These are phyloP conservation scores for Furcasterigmium sp. DNA, from an alignment of 2,329 filamentous ascomycete genomes.

Conservation along the genomic window DNA sequence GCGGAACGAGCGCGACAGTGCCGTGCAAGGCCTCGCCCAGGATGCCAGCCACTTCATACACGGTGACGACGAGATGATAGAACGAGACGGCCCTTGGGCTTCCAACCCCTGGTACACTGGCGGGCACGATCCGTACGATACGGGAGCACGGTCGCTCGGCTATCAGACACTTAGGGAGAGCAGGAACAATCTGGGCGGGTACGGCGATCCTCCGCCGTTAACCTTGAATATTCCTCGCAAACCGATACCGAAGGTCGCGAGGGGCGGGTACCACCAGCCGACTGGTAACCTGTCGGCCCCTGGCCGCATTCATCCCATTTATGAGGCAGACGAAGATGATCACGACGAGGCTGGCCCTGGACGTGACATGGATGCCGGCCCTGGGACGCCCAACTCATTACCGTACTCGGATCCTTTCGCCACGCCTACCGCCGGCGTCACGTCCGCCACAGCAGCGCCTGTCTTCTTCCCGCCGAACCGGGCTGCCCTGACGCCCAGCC, in stretches of 20 bases:
- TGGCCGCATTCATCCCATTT: conserved; percentile 51
- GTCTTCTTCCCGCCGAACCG: conserved; percentile 25
- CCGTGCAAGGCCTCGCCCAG: conserved; percentile 43
- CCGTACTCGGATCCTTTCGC: conserved; percentile 43
- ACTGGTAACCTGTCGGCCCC: conserved; percentile 13
- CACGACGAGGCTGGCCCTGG: conserved; percentile 16
- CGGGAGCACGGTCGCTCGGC: conserved; percentile 35
- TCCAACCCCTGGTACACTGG: conserved; percentile 38
- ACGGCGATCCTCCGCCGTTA: conserved; percentile 10
- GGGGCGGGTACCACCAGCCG: conserved; percentile 13
- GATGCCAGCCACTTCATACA: conserved; percentile 41
- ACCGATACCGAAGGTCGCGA: conserved; percentile 17
- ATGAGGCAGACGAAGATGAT: conserved; percentile 53
- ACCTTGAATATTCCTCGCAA: conserved; percentile 25
- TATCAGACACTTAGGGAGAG: conserved; percentile 43
- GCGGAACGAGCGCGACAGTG: conserved; percentile 32
- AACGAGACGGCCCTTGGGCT: conserved; percentile 29
- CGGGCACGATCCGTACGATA: conserved; percentile 35
- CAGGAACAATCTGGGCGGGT: conserved; percentile 13
- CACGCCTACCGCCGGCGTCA: conserved; percentile 27
- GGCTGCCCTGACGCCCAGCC: conserved; percentile 31
- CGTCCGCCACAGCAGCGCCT: conserved; percentile 6
- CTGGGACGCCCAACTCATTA: conserved; percentile 28
- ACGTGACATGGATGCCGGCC: conserved; percentile 17
- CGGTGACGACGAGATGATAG: conserved; percentile 39